Evolutionary conservation across 345 rosid species (phyloP), one percentile per base, ranked within the genome.

Genomic region (Atalantia buxifolia): DNA sequence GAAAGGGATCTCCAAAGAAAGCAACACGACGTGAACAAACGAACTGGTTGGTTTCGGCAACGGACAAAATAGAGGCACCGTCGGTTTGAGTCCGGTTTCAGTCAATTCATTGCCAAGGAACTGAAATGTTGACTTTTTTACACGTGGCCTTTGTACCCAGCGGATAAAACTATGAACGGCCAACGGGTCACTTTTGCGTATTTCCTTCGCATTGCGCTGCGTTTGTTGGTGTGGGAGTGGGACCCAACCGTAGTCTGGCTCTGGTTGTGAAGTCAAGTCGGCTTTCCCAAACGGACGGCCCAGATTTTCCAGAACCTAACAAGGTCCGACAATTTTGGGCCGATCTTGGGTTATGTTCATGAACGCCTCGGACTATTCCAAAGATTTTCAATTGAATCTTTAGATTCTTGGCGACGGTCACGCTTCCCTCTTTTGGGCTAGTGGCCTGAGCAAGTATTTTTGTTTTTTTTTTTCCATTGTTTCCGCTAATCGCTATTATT

Each of bases 131-230:
- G 80, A 82, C 82, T 36, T 16, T 0, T 28, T 7, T 3, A 78
- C 80, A 78, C 83, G 83, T 71, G 87, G 81, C 81, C 78, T 2
- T 4, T 6, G 6, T 77, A 28, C 1, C 24, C 66, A 35, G 4
- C 1, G n/a, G 67, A 38, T 53, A 28, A 40, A 65, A 9, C 14
- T 42, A 27, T 38, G 65, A 10, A 8, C 40, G 16, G 40, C 24
- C 70, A 10, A 6, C 40, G 25, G 40, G 24, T 25, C 19, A 21
- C 30, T 24, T 45, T 73, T 7, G 35, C 55, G 28, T 13, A 31
- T 38, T 31, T 60, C 7, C 57, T 60, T 60, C 48, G 60, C 63
- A 70, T 45, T 12, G 50, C 2, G 50, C 50, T 28, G 36, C 16
- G 67, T 30, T 28, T 1, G 16, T 45, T 9, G 48, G 59, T 28